Percentiles rank a stretch among this genome's conserved stretches.
Evolutionary conservation across 352 stramenopile genomes (phyloP).

Genomic region (Pythium pyrilobum): DNA sequence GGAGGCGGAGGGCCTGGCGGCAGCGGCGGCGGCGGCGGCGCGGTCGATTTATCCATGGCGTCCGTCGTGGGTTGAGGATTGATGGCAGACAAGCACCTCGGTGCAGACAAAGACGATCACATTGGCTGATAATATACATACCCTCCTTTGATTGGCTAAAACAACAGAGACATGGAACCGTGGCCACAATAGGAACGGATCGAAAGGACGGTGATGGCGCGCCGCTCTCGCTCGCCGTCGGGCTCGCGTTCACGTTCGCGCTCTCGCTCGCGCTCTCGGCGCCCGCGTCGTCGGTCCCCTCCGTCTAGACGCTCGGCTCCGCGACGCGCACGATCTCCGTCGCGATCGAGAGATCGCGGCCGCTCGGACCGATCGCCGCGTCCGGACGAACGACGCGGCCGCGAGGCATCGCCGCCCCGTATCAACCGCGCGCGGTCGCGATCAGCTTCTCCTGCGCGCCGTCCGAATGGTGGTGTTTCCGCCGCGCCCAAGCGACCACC

Average conservation of each 20-base stretch:
- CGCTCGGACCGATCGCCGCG: background rate
- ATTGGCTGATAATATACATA: too few relatives aligned
- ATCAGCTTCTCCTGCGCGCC: conserved; percentile 2
- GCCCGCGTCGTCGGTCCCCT: background rate
- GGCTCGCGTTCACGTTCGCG: background rate
- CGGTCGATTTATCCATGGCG: background rate
- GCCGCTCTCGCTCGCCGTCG: background rate
- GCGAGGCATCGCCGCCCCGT: background rate
- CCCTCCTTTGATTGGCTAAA: conserved; percentile 3
- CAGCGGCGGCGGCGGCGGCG: background rate
- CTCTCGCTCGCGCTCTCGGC: conserved; percentile 6
- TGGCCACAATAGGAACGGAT: too few relatives aligned
- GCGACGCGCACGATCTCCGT: background rate
- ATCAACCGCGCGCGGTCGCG: background rate
- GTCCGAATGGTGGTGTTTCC: conserved; percentile 16
- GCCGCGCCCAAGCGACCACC: conserved; percentile 46
- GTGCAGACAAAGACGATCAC: too few relatives aligned
- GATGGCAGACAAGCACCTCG: too few relatives aligned
- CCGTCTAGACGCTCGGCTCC: background rate
- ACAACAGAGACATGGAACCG: too few relatives aligned
- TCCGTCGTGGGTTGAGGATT: background rate
- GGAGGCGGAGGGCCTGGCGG: background rate
- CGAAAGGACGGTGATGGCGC: too few relatives aligned
- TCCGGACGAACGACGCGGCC: background rate
- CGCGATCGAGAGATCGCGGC: background rate